A percentile compares a stretch with the other conserved stretches of the same genome.
These are phyloP conservation scores for Komagataella pseudopastoris DNA, from an alignment of 805 yeast species.

Conservation along the genomic window DNA sequence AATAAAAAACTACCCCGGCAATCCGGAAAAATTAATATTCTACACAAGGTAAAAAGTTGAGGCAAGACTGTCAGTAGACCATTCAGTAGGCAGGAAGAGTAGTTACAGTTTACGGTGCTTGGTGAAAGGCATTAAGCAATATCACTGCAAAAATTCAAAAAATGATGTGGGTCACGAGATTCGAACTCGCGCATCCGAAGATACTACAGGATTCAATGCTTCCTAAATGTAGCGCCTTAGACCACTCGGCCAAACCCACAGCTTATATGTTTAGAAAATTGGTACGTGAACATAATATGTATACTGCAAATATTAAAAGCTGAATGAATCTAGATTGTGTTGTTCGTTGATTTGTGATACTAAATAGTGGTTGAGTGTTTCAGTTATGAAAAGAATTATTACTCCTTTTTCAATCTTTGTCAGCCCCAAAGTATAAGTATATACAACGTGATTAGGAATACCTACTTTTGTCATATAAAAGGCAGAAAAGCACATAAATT, in stretches of 20 bases:
- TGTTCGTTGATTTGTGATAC: too few relatives aligned
- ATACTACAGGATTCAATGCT: constrained; percentile 7
- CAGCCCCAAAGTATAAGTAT: too few relatives aligned
- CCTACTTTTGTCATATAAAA: too few relatives aligned
- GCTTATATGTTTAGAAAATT: too few relatives aligned
- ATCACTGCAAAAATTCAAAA: constrained; percentile 8
- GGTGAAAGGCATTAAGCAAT: neutral
- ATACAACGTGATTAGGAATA: too few relatives aligned
- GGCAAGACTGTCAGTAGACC: neutral
- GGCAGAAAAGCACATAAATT: too few relatives aligned
- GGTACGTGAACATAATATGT: neutral
- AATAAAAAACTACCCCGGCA: neutral
- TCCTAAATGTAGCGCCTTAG: constrained; percentile 18
- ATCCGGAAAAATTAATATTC: neutral
- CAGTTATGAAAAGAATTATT: too few relatives aligned
- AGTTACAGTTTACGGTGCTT: neutral
- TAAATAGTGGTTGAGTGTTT: too few relatives aligned
- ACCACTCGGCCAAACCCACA: constrained; percentile 27
- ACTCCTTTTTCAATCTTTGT: too few relatives aligned
- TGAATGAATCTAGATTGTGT: too few relatives aligned
- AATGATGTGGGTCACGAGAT: constrained; percentile 10
- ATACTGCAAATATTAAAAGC: too few relatives aligned
- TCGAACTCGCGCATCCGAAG: constrained; percentile 11
- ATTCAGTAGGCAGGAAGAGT: neutral
- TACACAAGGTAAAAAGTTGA: neutral